Evolutionary conservation across 116 monocot species (phyloP).

Genomic region (Dioscorea cayenensis): DNA sequence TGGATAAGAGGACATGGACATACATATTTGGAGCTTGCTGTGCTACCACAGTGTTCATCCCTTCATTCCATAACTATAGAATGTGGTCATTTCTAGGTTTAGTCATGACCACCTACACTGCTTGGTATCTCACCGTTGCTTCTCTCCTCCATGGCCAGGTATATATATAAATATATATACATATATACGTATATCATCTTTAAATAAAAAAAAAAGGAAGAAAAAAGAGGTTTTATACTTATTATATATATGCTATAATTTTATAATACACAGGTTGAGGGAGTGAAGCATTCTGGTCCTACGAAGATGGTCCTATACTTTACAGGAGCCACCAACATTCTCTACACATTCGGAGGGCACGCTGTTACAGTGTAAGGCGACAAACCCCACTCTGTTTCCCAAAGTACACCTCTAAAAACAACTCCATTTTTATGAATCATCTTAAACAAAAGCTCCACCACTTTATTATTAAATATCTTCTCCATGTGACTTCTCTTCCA

Average conservation of each 20-base stretch:
- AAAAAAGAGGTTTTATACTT: too few relatives aligned
- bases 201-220: too few relatives aligned
- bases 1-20: conserved; percentile 98
- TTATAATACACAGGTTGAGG: conserved; percentile 47
- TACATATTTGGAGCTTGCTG: conserved; percentile 98
- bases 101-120: conserved; percentile 90
- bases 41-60: conserved; percentile 94
- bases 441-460: neutral
- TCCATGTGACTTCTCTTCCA: conserved; percentile 11
- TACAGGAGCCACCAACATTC: conserved; percentile 98
- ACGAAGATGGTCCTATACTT: conserved; percentile 85
- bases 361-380: conserved; percentile 98
- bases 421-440: too few relatives aligned
- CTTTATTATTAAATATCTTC: neutral
- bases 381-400: conserved; percentile 3
- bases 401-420: conserved; percentile 2
- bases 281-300: conserved; percentile 91
- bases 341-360: conserved; percentile 98
- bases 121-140: conserved; percentile 91
- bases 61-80: conserved; percentile 94
- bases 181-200: too few relatives aligned
- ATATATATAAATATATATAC: neutral
- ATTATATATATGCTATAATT: too few relatives aligned
- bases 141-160: conserved; percentile 92
- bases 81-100: conserved; percentile 95